These are phyloP conservation scores for Glarea lozoyensis DNA, from an alignment of 495 filamentous ascomycete species.

Conservation along the genomic window DNA sequence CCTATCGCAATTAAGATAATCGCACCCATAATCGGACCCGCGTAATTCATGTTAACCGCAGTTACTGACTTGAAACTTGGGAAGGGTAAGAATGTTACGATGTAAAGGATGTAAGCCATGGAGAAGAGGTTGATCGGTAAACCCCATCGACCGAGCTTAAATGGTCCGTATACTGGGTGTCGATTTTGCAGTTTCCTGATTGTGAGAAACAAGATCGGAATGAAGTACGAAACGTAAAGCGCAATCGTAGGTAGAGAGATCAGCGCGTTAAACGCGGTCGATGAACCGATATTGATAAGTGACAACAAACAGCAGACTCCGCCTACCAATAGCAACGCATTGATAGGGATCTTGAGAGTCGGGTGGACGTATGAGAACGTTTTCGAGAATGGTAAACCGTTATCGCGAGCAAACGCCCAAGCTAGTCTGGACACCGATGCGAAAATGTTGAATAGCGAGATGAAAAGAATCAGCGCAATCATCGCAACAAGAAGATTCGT, in stretches of 20 bases:
- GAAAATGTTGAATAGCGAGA: slow-evolving; percentile 33
- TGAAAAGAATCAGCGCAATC: slow-evolving; percentile 30
- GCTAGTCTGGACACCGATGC: slow-evolving; percentile 40
- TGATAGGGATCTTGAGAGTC: slow-evolving; percentile 34
- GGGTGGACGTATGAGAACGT: slow-evolving; percentile 21
- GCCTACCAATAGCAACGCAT: slow-evolving; percentile 30
- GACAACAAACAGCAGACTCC: slow-evolving; percentile 27
- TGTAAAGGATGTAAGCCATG: slow-evolving; percentile 1
- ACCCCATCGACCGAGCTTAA: slow-evolving; percentile 10
- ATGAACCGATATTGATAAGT: slow-evolving; percentile 37
- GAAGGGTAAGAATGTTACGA: slow-evolving; percentile 18
- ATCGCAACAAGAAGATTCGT: slow-evolving; percentile 30
- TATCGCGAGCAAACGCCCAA: slow-evolving; percentile 46
- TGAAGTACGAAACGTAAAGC: slow-evolving; percentile 38
- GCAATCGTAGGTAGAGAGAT: slow-evolving; percentile 33
- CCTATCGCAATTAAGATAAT: not conserved
- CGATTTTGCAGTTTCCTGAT: slow-evolving; percentile 19
- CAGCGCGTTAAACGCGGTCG: slow-evolving; percentile 36
- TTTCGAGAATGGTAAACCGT: slow-evolving; percentile 36
- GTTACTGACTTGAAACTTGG: slow-evolving; percentile 25
- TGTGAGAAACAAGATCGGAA: slow-evolving; percentile 33
- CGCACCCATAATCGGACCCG: slow-evolving; percentile 9
- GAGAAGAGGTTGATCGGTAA: slow-evolving; percentile 4
- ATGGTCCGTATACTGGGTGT: slow-evolving; percentile 11
- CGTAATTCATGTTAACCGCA: slow-evolving; percentile 34